Percentiles rank a stretch among this genome's conserved stretches.
Evolutionary conservation across 192 early-diverging fungal genomes (phyloP).

Genomic region (Backusella sp.): DNA sequence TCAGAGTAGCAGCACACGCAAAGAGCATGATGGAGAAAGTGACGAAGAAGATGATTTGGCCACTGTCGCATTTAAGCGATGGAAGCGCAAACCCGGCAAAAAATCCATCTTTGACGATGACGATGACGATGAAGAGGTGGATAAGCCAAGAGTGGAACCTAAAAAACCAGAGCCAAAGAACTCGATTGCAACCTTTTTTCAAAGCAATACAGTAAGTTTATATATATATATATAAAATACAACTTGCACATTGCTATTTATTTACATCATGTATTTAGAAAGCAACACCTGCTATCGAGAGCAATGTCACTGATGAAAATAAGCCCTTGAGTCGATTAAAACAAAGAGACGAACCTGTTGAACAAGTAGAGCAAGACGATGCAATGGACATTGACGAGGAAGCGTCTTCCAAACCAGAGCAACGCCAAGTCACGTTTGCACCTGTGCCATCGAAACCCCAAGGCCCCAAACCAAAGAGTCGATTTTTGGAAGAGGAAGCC

Average conservation of each 20-base stretch:
- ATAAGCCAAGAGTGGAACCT: background rate
- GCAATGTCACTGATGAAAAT: background rate
- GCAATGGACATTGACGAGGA: constrained; percentile 8
- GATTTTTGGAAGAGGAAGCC: constrained; percentile 38
- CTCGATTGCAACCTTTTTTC: constrained; percentile 16
- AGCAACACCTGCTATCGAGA: background rate
- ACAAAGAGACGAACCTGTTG: background rate
- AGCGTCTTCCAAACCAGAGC: background rate
- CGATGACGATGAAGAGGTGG: background rate
- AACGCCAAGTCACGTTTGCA: background rate
- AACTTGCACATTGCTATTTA: background rate
- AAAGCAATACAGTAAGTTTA: background rate
- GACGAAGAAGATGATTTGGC: background rate
- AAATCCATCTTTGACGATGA: constrained; percentile 10
- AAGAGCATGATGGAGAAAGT: background rate
- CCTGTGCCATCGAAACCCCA: background rate
- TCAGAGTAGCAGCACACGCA: background rate
- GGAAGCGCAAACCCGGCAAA: background rate
- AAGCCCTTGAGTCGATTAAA: constrained; percentile 16
- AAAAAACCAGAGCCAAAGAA: constrained; percentile 10
- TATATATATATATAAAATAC: background rate
- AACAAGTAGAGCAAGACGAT: background rate
- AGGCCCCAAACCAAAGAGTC: constrained; percentile 4
- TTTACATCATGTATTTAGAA: background rate
- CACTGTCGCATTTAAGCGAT: constrained; percentile 1